A percentile compares a stretch with the other conserved stretches of the same genome.
phyloP scores from a whole-genome alignment of 2,329 filamentous ascomycete genomes.

The Tolypocladium amazonense region DNA sequence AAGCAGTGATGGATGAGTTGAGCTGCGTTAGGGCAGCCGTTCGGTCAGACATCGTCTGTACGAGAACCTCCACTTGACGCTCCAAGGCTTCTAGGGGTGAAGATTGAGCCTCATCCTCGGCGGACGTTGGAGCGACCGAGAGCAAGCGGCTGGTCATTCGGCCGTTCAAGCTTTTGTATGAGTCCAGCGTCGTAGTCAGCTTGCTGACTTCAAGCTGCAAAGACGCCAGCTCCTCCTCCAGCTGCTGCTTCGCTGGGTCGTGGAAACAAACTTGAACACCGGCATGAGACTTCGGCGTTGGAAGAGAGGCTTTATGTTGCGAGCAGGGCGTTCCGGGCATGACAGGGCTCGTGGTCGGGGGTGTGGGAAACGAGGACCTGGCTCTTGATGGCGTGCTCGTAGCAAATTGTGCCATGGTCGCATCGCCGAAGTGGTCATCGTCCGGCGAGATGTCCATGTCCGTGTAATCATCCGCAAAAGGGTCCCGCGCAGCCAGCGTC shows the following conservation, averaged over 20 bases:
- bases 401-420: conserved; percentile 37
- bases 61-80: conserved; percentile 27
- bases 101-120: conserved; percentile 3
- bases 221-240: conserved; percentile 37
- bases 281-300: conserved; percentile 13
- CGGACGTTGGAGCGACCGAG: conserved; percentile 4
- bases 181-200: conserved; percentile 34
- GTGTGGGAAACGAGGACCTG: conserved; percentile 40
- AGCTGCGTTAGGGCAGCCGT: conserved; percentile 36
- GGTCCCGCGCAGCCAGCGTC: conserved; percentile 38
- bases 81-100: conserved; percentile 25
- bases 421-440: conserved; percentile 35
- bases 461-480: conserved; percentile 31
- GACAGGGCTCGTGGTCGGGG: conserved; percentile 42
- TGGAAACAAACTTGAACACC: conserved; percentile 31
- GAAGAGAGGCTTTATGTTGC: background rate
- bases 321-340: conserved; percentile 26
- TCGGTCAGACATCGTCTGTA: conserved; percentile 36
- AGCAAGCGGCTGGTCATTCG: conserved; percentile 26
- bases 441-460: conserved; percentile 10
- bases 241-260: conserved; percentile 28
- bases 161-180: conserved; percentile 30
- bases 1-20: conserved; percentile 29
- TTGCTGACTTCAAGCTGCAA: conserved; percentile 38
- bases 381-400: conserved; percentile 39